A percentile compares a stretch with the other conserved stretches of the same genome.
These are phyloP conservation scores for Flaveria bidentis DNA, from an alignment of 129 eudicot genomes.

Conservation along the genomic window DNA sequence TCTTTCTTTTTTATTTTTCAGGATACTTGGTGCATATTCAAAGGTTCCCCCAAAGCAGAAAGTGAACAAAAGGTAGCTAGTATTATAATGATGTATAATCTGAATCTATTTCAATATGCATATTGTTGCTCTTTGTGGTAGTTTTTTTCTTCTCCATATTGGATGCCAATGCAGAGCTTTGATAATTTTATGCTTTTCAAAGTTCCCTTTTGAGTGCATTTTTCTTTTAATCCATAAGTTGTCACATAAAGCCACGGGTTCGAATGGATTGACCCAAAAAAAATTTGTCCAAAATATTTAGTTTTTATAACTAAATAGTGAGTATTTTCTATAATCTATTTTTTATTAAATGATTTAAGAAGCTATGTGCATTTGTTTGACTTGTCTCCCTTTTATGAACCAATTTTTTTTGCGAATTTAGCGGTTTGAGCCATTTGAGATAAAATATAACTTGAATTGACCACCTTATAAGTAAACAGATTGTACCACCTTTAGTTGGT, in stretches of 20 bases:
- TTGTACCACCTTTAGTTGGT: not conserved
- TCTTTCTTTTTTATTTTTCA: constrained; percentile 15
- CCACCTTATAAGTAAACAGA: not conserved
- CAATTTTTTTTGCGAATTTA: not conserved
- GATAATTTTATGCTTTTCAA: not conserved
- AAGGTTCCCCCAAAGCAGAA: constrained; percentile 61
- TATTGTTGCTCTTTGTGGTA: constrained; percentile 1
- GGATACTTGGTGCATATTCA: constrained; percentile 71
- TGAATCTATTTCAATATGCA: not conserved
- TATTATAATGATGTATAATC: not conserved
- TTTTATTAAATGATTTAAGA: not conserved
- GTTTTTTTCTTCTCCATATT: constrained; percentile 5
- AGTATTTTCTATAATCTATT: not conserved
- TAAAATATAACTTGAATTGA: not conserved
- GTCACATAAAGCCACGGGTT: not conserved
- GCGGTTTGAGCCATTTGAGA: not conserved
- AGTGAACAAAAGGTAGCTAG: constrained; percentile 64
- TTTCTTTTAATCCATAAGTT: no score
- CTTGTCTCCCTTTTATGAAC: not conserved
- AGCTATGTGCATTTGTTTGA: not conserved
- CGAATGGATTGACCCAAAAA: not conserved
- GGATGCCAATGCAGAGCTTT: constrained; percentile 4
- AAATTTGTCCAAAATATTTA: not conserved
- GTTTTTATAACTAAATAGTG: not conserved
- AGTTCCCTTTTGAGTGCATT: no score